Percentiles rank a stretch among this genome's conserved stretches.
Evolutionary conservation across 2,329 filamentous ascomycete species (phyloP).

Genomic region (Plenodomus biglobosus): DNA sequence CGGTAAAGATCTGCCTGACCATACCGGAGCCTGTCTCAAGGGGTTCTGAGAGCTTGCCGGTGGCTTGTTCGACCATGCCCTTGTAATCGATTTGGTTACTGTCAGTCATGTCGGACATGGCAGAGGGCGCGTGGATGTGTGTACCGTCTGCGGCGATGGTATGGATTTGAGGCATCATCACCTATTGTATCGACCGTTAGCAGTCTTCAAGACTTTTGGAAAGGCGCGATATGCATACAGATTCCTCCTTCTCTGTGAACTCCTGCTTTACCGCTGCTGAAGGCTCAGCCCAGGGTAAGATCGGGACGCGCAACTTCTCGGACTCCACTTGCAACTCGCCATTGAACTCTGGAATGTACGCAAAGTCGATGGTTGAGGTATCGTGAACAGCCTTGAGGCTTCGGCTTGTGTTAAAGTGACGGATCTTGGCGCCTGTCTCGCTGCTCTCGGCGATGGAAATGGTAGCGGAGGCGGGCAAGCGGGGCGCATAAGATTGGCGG

Average conservation of each 20-base stretch:
- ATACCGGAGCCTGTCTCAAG: constrained; percentile 48
- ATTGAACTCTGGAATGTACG: constrained; percentile 59
- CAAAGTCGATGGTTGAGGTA: constrained; percentile 64
- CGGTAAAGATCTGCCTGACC: constrained; percentile 51
- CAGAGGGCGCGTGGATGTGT: constrained; percentile 53
- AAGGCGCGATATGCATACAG: constrained; percentile 16
- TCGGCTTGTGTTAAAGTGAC: constrained; percentile 65
- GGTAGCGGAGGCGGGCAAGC: constrained; percentile 54
- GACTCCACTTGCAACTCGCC: constrained; percentile 44
- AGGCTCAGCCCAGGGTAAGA: constrained; percentile 44
- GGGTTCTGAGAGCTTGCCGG: constrained; percentile 31
- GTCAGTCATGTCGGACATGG: constrained; percentile 62
- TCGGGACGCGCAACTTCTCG: constrained; percentile 51
- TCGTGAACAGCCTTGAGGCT: constrained; percentile 59
- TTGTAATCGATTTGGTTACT: constrained; percentile 59
- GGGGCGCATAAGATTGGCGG: constrained; percentile 48
- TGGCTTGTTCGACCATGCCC: constrained; percentile 56
- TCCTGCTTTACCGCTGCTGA: constrained; percentile 18
- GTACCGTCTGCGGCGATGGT: constrained; percentile 54
- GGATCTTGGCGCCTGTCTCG: constrained; percentile 40
- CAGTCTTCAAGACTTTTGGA: neutral
- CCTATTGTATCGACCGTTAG: constrained; percentile 23
- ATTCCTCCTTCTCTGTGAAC: constrained; percentile 27
- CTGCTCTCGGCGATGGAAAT: constrained; percentile 40
- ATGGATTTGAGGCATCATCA: constrained; percentile 61